phyloP scores from a whole-genome alignment of 2,329 filamentous ascomycete species.

The Aspergillus arachidicola region DNA sequence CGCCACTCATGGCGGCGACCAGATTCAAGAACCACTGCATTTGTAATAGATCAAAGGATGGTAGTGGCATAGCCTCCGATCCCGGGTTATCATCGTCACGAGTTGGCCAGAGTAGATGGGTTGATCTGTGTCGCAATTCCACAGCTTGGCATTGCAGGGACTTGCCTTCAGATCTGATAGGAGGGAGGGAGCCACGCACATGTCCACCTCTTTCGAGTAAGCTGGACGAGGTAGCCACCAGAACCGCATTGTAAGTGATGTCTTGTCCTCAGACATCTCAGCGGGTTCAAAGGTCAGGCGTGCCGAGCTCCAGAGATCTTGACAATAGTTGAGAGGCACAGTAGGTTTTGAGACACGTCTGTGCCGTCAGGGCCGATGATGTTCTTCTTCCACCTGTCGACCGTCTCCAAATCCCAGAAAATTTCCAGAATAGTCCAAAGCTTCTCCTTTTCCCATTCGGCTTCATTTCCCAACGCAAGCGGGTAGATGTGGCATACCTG shows the following conservation, averaged over 20 bases:
- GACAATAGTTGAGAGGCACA: neutral
- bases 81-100: no score
- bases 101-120: no score
- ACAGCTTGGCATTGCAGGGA: no score
- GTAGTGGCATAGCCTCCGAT: neutral
- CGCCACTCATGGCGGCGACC: neutral
- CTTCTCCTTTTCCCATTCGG: neutral
- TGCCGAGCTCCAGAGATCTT: slow-evolving; percentile 5
- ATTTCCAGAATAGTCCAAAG: neutral
- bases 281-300: slow-evolving; percentile 6
- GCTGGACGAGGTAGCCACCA: neutral
- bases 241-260: slow-evolving; percentile 3
- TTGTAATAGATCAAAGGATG: neutral
- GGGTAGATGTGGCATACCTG: neutral
- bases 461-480: neutral
- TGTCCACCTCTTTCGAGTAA: no score
- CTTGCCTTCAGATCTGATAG: no score
- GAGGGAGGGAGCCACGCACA: no score
- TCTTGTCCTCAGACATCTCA: slow-evolving; percentile 1
- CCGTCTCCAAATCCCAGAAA: neutral
- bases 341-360: neutral
- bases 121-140: no score
- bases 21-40: neutral
- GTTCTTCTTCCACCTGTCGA: neutral
- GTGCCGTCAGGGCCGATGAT: neutral